Conservation (phyloP, 495 filamentous ascomycete species). For the Penicillium cinerascens region DNA sequence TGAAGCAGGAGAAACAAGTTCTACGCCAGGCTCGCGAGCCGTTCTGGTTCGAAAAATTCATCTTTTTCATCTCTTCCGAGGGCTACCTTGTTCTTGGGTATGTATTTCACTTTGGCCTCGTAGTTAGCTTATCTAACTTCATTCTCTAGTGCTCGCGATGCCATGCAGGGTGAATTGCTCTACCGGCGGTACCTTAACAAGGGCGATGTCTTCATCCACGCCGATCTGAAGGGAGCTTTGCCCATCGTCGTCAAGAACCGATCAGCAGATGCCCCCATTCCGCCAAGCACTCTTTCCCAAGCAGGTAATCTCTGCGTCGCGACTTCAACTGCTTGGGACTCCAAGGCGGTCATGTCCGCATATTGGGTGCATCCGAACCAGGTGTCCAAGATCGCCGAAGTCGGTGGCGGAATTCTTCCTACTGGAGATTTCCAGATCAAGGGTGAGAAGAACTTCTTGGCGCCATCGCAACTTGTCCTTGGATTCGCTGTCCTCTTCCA, state of each 20-base stretch:
- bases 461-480: slow-evolving; percentile 81
- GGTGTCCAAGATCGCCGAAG: slow-evolving; percentile 74
- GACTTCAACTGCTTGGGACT: slow-evolving; percentile 88
- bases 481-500: slow-evolving; percentile 85
- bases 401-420: slow-evolving; percentile 70
- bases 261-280: slow-evolving; percentile 75
- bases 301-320: slow-evolving; percentile 80
- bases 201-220: slow-evolving; percentile 89
- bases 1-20: slow-evolving; percentile 90
- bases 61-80: slow-evolving; percentile 92
- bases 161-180: slow-evolving; percentile 86
- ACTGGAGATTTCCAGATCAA: slow-evolving; percentile 73
- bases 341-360: slow-evolving; percentile 88
- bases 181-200: slow-evolving; percentile 81
- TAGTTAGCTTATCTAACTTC: slow-evolving; percentile 7
- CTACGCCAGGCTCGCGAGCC: slow-evolving; percentile 76
- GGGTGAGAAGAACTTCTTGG: slow-evolving; percentile 86
- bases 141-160: slow-evolving; percentile 64
- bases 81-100: slow-evolving; percentile 82
- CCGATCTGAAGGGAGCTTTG: slow-evolving; percentile 80
- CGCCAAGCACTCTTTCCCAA: slow-evolving; percentile 86
- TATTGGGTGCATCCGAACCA: slow-evolving; percentile 91
- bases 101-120: slow-evolving; percentile 6
- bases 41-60: slow-evolving; percentile 96
- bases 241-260: slow-evolving; percentile 85